Base-by-base conservation (phyloP, 257 asterid genomes). In the Petrea volubilis region DNA sequence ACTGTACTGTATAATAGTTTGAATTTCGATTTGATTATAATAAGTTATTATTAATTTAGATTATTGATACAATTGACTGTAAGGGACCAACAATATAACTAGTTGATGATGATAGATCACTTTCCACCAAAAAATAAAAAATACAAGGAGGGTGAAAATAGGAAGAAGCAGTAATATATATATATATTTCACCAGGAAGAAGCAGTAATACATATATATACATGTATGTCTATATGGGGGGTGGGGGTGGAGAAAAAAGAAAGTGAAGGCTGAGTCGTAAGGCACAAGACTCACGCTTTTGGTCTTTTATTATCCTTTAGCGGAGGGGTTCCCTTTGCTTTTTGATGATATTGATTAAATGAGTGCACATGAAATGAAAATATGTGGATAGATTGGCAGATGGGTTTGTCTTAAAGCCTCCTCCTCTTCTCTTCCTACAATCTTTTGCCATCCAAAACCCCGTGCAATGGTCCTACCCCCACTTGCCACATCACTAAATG, bases 401-500 rank as follows among this genome's bases (percentile, higher is more conserved):
- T 59, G 61, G 71, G 31, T 61, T 68, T 68, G 79, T 41, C 72
- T 70, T 67, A 75, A 74, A 75, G 73, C 63, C 67, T 64, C 46
- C 44, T 56, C 65, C 43, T 17, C 25, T 47, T 13, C 18, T 4
- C 12, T 31, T 64, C 58, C 58, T 49, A 27, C 58, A 64, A 64
- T 64, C 70, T 59, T n/a, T n/a, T n/a, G n/a, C n/a, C n/a, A n/a
- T n/a, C n/a, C n/a, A n/a, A n/a, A n/a, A n/a, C n/a, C n/a, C n/a
- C 65, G 64, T 68, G 64, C 64, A n/a, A 15, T 25, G 63, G 41
- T 4, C 65, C 51, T 14, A 0, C 18, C 1, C 14, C 58, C 43
- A 34, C 56, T 41, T 68, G 58, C 68, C 69, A 71, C 76, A 23
- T 51, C 70, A 61, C 31, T 61, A 33, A 59, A 67, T 67, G 64